phyloP scores from a whole-genome alignment of 768 basidiomycete species.

The Amanita subjunquillea region DNA sequence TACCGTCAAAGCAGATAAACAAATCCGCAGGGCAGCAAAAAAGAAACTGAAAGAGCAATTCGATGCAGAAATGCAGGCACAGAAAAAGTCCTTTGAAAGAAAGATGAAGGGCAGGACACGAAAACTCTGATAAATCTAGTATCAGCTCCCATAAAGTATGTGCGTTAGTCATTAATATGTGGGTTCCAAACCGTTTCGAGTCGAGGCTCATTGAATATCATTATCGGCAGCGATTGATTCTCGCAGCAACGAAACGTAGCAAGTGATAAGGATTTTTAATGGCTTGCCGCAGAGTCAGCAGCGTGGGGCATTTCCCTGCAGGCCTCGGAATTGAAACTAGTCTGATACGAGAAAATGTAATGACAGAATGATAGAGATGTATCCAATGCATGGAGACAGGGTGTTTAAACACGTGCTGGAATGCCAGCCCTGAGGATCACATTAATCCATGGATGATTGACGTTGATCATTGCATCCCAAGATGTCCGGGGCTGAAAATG shows the following conservation, averaged over 20 bases:
- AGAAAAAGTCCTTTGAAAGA: constrained; percentile 43
- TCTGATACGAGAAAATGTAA: not conserved
- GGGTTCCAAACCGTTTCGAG: too few relatives aligned
- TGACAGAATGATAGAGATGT: not conserved
- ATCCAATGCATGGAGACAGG: not conserved
- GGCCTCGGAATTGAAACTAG: not conserved
- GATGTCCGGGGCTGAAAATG: constrained; percentile 19
- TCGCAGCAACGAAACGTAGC: too few relatives aligned
- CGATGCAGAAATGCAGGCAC: constrained; percentile 48
- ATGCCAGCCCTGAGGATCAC: not conserved
- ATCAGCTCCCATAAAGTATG: not conserved
- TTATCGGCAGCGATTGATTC: too few relatives aligned
- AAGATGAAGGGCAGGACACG: constrained; percentile 34
- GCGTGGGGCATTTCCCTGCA: not conserved
- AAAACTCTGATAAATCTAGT: constrained; percentile 11
- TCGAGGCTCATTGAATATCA: too few relatives aligned
- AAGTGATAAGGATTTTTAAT: too few relatives aligned
- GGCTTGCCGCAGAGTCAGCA: too few relatives aligned
- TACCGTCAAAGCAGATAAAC: constrained; percentile 57
- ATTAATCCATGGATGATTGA: not conserved
- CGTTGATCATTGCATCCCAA: too few relatives aligned
- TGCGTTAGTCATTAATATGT: not conserved
- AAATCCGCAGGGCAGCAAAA: constrained; percentile 55
- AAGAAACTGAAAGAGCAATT: constrained; percentile 58
- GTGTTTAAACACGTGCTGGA: not conserved